These are phyloP conservation scores for Coccinonectria pachysandricola DNA, from an alignment of 2,329 filamentous ascomycete genomes.

Conservation along the genomic window DNA sequence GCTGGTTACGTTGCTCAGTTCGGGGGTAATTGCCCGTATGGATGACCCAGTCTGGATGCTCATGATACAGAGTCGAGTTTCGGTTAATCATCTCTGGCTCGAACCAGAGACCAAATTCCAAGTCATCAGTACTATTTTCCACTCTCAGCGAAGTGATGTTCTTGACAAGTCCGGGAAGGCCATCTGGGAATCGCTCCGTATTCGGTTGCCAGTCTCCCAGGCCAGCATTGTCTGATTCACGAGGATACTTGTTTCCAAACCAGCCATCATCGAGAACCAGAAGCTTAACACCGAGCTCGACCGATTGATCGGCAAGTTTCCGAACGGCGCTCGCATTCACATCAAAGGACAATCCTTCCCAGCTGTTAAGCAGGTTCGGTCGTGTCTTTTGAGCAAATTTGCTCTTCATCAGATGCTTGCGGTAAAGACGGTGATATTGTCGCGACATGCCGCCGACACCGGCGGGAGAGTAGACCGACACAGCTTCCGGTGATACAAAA, in stretches of 20 bases:
- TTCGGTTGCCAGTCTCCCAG: constrained; percentile 56
- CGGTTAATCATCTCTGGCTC: constrained; percentile 60
- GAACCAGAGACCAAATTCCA: constrained; percentile 56
- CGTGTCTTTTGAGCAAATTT: constrained; percentile 41
- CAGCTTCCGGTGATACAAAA: constrained; percentile 51
- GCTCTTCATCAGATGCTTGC: constrained; percentile 48
- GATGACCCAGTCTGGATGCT: constrained; percentile 55
- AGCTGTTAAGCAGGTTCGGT: constrained; percentile 52
- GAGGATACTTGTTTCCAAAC: constrained; percentile 52
- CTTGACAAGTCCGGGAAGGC: constrained; percentile 40
- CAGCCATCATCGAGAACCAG: constrained; percentile 59
- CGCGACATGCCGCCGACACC: constrained; percentile 54
- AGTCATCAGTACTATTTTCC: constrained; percentile 31
- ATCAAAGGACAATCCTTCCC: constrained; percentile 52
- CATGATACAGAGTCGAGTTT: constrained; percentile 47
- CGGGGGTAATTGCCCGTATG: constrained; percentile 46
- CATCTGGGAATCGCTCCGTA: constrained; percentile 46
- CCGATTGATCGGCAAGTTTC: constrained; percentile 43
- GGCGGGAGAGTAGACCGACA: constrained; percentile 47
- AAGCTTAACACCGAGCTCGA: constrained; percentile 48
- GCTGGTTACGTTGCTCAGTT: constrained; percentile 45
- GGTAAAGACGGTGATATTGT: constrained; percentile 50
- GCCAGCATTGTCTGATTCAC: constrained; percentile 44
- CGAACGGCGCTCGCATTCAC: constrained; percentile 47
- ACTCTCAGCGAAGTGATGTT: constrained; percentile 39